These are phyloP conservation scores for Apophysomyces trapeziformis DNA, from an alignment of 371 early-diverging fungal species.

Conservation along the genomic window DNA sequence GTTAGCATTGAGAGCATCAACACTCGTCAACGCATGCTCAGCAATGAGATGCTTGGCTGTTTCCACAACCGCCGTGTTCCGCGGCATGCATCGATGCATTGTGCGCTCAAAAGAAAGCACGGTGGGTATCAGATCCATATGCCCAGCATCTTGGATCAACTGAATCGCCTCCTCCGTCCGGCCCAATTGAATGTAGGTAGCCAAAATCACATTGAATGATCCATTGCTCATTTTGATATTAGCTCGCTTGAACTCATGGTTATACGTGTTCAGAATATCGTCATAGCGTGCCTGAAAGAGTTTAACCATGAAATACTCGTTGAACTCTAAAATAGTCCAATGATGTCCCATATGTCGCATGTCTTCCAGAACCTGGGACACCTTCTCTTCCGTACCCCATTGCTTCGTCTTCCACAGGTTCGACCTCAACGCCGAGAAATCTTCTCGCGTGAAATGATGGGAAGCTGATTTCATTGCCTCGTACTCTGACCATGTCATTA, in stretches of 20 bases:
- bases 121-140: slow-evolving; percentile 31
- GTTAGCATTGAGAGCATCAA: slow-evolving; percentile 35
- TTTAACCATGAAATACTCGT: slow-evolving; percentile 48
- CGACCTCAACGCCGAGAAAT: slow-evolving; percentile 36
- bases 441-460: slow-evolving; percentile 23
- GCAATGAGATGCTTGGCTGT: slow-evolving; percentile 30
- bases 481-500: background rate
- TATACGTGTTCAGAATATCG: slow-evolving; percentile 37
- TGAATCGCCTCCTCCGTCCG: slow-evolving; percentile 33
- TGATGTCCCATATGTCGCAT: slow-evolving; percentile 35
- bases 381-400: slow-evolving; percentile 45
- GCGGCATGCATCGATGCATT: slow-evolving; percentile 43
- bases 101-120: slow-evolving; percentile 44
- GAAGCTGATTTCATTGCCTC: slow-evolving; percentile 2
- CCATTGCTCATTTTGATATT: slow-evolving; percentile 28
- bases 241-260: slow-evolving; percentile 13
- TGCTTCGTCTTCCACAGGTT: slow-evolving; percentile 30
- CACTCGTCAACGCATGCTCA: slow-evolving; percentile 26
- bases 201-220: slow-evolving; percentile 47
- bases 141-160: slow-evolving; percentile 32
- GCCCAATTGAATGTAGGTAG: slow-evolving; percentile 40
- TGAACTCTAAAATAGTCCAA: slow-evolving; percentile 45
- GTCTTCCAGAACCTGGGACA: slow-evolving; percentile 39
- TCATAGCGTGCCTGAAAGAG: slow-evolving; percentile 40
- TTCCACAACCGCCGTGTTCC: slow-evolving; percentile 26